Percentiles rank a stretch among this genome's conserved stretches.
These are phyloP conservation scores for Phellopilus nigrolimitatus DNA, from an alignment of 1,284 basidiomycete species.

Conservation along the genomic window DNA sequence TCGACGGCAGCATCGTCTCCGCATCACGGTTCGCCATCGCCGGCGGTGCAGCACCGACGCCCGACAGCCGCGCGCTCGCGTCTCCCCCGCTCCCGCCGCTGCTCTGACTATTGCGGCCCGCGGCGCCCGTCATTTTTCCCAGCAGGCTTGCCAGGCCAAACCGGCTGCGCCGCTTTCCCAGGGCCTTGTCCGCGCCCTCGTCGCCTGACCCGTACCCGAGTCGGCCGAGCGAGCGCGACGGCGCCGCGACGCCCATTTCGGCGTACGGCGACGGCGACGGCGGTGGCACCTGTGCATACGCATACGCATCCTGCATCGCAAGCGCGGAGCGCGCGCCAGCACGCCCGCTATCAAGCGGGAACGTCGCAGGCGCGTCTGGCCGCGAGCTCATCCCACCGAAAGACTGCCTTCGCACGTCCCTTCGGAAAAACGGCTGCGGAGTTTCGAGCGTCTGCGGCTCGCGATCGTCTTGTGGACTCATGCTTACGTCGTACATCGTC, in stretches of 20 bases:
- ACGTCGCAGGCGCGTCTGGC: slow-evolving; percentile 45
- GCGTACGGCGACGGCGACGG: slow-evolving; percentile 43
- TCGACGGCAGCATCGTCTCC: slow-evolving; percentile 1
- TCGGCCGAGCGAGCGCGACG: slow-evolving; percentile 50
- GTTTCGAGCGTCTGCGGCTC: slow-evolving; percentile 37
- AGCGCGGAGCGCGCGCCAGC: slow-evolving; percentile 14
- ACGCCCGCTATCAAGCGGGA: slow-evolving; percentile 35
- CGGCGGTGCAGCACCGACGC: neutral
- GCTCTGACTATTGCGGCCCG: neutral
- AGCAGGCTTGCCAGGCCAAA: slow-evolving; percentile 62
- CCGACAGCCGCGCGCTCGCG: slow-evolving; percentile 3
- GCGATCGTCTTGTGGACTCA: slow-evolving; percentile 33
- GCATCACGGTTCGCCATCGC: neutral
- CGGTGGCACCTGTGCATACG: too few relatives aligned
- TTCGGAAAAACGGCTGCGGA: slow-evolving; percentile 59
- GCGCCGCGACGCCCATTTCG: slow-evolving; percentile 49
- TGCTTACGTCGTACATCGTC: slow-evolving; percentile 60
- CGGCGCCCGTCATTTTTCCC: slow-evolving; percentile 37
- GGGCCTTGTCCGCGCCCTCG: slow-evolving; percentile 29
- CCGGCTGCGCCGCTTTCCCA: slow-evolving; percentile 62
- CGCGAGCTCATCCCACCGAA: slow-evolving; percentile 60
- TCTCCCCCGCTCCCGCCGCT: neutral
- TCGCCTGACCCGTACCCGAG: slow-evolving; percentile 45
- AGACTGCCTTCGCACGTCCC: slow-evolving; percentile 63
- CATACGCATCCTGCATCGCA: slow-evolving; percentile 14